Evolutionary conservation across 805 yeast species (phyloP).

Genomic region (Ogataea sp.): DNA sequence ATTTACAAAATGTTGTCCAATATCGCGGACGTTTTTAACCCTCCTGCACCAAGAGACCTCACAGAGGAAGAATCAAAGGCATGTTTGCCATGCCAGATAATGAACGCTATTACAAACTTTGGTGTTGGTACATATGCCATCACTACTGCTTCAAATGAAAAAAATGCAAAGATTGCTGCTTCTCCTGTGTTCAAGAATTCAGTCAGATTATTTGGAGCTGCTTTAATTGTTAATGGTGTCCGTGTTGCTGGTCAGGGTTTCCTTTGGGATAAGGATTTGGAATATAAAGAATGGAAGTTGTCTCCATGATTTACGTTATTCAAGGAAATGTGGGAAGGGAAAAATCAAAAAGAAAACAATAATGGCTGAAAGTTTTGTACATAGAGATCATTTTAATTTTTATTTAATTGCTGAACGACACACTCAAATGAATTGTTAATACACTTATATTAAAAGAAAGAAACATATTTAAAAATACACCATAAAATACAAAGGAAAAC

Average conservation of each 20-base stretch:
- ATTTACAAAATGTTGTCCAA: slow-evolving; percentile 37
- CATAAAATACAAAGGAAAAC: no score
- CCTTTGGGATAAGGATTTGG: slow-evolving; percentile 37
- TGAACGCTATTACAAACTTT: slow-evolving; percentile 50
- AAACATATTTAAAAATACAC: neutral
- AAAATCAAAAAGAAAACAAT: no score
- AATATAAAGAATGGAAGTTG: slow-evolving; percentile 14
- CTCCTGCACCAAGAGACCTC: slow-evolving; percentile 36
- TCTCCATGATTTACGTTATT: neutral
- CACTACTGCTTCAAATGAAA: slow-evolving; percentile 35
- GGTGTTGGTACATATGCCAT: slow-evolving; percentile 55
- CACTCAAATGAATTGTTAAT: no score
- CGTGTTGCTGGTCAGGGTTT: slow-evolving; percentile 59
- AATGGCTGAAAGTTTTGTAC: no score
- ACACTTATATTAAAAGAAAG: neutral
- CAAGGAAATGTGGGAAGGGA: no score
- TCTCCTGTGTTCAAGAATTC: slow-evolving; percentile 50
- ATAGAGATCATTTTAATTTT: no score
- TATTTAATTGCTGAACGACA: no score
- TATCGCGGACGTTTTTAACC: slow-evolving; percentile 44
- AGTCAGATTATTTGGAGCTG: slow-evolving; percentile 46
- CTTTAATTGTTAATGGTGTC: slow-evolving; percentile 47
- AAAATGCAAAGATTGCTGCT: slow-evolving; percentile 26
- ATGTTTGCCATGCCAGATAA: slow-evolving; percentile 63
- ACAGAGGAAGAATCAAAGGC: slow-evolving; percentile 36